phyloP scores from a whole-genome alignment of 352 stramenopile genomes.

The Saprolegnia parasitica region DNA sequence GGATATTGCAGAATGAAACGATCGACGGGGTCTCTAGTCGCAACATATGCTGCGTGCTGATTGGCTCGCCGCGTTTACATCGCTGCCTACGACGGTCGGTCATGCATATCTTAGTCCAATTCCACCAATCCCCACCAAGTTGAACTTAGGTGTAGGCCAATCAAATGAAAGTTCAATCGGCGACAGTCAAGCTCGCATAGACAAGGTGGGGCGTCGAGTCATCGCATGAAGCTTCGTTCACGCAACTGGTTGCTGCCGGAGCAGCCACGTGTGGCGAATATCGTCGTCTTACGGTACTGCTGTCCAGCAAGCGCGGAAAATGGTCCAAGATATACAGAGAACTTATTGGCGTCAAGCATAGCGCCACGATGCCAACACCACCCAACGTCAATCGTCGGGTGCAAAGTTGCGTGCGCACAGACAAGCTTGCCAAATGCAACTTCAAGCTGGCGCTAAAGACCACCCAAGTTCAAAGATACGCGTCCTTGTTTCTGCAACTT shows the following conservation, averaged over 20 bases:
- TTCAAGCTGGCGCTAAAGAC: not conserved
- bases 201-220: not conserved
- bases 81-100: not conserved
- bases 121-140: conserved; percentile 1
- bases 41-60: not conserved
- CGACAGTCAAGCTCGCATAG: not conserved
- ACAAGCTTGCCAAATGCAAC: not conserved
- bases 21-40: not conserved
- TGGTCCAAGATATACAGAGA: not conserved
- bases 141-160: not conserved
- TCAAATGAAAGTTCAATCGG: not conserved
- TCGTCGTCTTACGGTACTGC: not conserved
- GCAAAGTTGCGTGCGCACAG: not conserved
- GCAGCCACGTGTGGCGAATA: not conserved
- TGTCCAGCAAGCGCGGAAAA: not conserved
- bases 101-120: not conserved
- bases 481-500: not conserved
- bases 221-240: not conserved
- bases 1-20: not conserved
- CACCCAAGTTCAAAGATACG: not conserved
- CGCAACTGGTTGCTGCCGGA: not conserved
- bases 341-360: too few relatives aligned
- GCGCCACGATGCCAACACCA: too few relatives aligned
- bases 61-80: not conserved
- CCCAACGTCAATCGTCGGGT: too few relatives aligned